Evolutionary conservation across 2,329 filamentous ascomycete species (phyloP).

Genomic region (Penicillium sp.): DNA sequence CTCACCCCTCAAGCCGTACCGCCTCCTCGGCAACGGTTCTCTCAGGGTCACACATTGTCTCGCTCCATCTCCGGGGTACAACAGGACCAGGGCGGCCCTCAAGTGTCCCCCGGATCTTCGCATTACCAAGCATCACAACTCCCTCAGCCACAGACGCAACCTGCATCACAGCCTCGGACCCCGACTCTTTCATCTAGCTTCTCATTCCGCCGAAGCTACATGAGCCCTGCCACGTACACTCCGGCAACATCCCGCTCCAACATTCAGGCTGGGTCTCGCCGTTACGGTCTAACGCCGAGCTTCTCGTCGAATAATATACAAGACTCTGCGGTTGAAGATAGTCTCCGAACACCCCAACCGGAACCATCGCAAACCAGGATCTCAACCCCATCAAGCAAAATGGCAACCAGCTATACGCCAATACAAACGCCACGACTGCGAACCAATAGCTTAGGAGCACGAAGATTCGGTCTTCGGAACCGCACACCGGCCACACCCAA

Average conservation of each 20-base stretch:
- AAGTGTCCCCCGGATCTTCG: constrained; percentile 24
- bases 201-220: constrained; percentile 40
- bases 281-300: constrained; percentile 34
- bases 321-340: constrained; percentile 21
- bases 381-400: constrained; percentile 35
- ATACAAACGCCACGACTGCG: constrained; percentile 39
- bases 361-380: constrained; percentile 34
- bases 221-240: constrained; percentile 34
- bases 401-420: constrained; percentile 39
- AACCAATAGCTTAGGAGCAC: constrained; percentile 39
- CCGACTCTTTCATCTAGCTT: constrained; percentile 32
- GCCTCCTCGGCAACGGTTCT: constrained; percentile 36
- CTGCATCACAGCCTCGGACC: constrained; percentile 26
- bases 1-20: constrained; percentile 29
- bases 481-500: constrained; percentile 28
- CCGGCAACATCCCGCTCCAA: constrained; percentile 39
- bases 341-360: constrained; percentile 19
- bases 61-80: constrained; percentile 27
- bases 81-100: constrained; percentile 21
- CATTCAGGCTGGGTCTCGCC: constrained; percentile 44
- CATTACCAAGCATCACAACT: constrained; percentile 25
- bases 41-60: constrained; percentile 29
- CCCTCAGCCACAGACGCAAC: constrained; percentile 13
- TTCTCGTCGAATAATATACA: constrained; percentile 19
- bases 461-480: constrained; percentile 36